A percentile compares a stretch with the other conserved stretches of the same genome.
Conservation (phyloP, 2,329 filamentous ascomycete species). For the Botrytis galanthina region DNA sequence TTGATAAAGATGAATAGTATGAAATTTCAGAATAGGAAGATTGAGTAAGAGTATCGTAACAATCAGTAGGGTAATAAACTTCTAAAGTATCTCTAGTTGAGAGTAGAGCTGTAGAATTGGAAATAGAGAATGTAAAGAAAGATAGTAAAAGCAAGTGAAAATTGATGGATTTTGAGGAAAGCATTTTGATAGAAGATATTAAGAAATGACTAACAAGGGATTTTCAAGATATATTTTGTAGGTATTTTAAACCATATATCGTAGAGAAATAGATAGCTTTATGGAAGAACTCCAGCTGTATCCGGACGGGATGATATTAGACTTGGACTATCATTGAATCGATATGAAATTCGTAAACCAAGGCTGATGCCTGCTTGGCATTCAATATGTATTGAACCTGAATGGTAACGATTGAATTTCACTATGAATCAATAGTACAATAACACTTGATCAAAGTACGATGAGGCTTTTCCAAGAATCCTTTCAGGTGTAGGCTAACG, state of each 20-base stretch:
- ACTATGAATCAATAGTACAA: not conserved
- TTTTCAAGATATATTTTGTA: not conserved
- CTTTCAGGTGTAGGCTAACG: too few relatives aligned
- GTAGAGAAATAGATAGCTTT: not conserved
- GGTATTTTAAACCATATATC: not conserved
- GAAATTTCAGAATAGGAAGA: not conserved
- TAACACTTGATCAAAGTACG: too few relatives aligned
- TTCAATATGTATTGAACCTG: not conserved
- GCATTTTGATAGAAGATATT: not conserved
- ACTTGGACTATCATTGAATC: not conserved
- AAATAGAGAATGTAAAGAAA: not conserved
- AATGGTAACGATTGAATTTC: not conserved
- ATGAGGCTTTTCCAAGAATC: too few relatives aligned
- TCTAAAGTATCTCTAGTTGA: not conserved
- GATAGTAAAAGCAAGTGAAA: not conserved
- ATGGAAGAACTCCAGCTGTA: not conserved
- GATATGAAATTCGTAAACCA: not conserved
- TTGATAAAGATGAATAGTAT: not conserved
- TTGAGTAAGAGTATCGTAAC: not conserved
- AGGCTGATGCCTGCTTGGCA: not conserved
- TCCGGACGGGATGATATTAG: not conserved
- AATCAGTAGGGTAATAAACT: not conserved
- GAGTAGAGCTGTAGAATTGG: not conserved
- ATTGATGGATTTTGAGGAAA: not conserved
- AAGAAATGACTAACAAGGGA: accelerated